These are phyloP conservation scores for Aspergillus persii DNA, from an alignment of 2,329 filamentous ascomycete genomes.

Conservation along the genomic window DNA sequence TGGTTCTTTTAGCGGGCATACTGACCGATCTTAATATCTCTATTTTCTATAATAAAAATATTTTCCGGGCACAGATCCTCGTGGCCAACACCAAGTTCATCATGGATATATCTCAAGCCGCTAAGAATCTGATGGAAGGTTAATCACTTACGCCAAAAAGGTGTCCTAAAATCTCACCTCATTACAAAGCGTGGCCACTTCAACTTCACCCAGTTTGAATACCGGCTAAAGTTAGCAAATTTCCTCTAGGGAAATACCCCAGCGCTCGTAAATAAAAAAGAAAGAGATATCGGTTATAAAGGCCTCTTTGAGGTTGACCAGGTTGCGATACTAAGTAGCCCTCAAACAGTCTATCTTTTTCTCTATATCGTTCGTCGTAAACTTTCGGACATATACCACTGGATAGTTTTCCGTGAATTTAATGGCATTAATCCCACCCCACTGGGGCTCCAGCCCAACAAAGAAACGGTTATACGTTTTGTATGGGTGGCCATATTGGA, in stretches of 20 bases:
- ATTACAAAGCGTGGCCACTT: slow-evolving; percentile 6
- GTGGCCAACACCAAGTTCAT: slow-evolving; percentile 6
- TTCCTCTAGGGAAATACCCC: slow-evolving; percentile 4
- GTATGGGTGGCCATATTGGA: slow-evolving; percentile 10
- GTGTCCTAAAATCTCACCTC: neutral
- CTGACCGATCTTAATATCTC: slow-evolving; percentile 10
- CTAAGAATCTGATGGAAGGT: slow-evolving; percentile 1
- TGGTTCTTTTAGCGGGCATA: neutral
- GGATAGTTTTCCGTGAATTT: slow-evolving; percentile 9
- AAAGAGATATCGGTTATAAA: slow-evolving; percentile 2
- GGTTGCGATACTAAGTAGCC: slow-evolving; percentile 1
- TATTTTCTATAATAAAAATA: slow-evolving; percentile 8
- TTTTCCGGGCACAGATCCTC: neutral
- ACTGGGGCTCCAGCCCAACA: slow-evolving; percentile 5
- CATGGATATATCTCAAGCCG: slow-evolving; percentile 10
- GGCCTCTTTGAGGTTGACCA: slow-evolving; percentile 9
- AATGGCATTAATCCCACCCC: slow-evolving; percentile 11
- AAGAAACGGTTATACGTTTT: slow-evolving; percentile 8
- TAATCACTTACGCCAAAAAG: neutral
- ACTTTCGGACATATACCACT: slow-evolving; percentile 6
- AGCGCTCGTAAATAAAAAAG: slow-evolving; percentile 9
- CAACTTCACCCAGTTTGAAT: slow-evolving; percentile 4
- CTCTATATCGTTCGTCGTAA: neutral
- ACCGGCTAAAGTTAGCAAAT: neutral
- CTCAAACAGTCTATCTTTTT: neutral